Conservation (phyloP, 768 basidiomycete species). For the Tricholoma flavovirens region DNA sequence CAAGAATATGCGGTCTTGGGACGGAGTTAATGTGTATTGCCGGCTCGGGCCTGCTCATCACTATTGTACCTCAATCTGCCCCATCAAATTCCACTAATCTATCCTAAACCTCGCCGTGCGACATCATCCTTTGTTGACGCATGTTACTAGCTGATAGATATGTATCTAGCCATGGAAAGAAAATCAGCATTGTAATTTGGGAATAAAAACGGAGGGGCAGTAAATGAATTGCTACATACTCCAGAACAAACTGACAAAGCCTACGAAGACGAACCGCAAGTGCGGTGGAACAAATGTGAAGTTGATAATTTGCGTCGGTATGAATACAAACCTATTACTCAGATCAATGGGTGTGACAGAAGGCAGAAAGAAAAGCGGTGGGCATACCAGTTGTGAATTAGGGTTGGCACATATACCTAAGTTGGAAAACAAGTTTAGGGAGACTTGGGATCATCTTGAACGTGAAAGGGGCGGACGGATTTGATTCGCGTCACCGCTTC, state of each 20-base stretch:
- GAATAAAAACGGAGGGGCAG: neutral
- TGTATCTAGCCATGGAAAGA: neutral
- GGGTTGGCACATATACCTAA: constrained; percentile 66
- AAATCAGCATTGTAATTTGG: neutral
- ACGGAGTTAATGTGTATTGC: too few species aligned
- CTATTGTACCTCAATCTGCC: too few species aligned
- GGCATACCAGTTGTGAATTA: constrained; percentile 71
- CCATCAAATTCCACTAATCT: neutral
- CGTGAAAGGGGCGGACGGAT: constrained; percentile 27
- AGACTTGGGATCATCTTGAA: neutral
- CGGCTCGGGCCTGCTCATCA: too few species aligned
- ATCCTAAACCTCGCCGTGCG: neutral
- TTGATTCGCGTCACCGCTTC: constrained; percentile 42
- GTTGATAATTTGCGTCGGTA: constrained; percentile 75
- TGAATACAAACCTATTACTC: constrained; percentile 54
- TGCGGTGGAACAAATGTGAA: constrained; percentile 75
- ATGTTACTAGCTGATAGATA: neutral
- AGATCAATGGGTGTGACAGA: neutral
- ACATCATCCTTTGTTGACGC: neutral
- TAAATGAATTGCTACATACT: constrained; percentile 41
- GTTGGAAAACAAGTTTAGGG: neutral
- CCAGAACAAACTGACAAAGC: constrained; percentile 78
- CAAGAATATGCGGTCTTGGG: too few species aligned
- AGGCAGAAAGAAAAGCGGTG: neutral
- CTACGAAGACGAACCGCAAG: constrained; percentile 66